Evolutionary conservation across 2,329 filamentous ascomycete species (phyloP), one percentile per base, ranked within the genome.

Genomic region (Fusarium veterinarium): DNA sequence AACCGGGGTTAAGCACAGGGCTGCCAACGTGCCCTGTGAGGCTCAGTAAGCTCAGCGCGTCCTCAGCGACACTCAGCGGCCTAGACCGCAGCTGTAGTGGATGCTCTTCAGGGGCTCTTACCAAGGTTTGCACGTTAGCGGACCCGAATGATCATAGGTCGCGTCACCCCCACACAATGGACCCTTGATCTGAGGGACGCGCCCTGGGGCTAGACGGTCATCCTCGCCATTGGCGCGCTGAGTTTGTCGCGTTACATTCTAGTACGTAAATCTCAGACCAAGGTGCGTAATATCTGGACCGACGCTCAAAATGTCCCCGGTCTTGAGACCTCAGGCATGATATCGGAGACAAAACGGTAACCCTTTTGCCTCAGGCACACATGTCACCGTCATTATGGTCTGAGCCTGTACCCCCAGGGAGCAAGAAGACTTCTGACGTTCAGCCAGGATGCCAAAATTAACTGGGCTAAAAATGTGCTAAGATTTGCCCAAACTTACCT

Each of bases 331-430:
- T 76, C 70, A 76, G 74, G 75, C 72, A 76, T 28, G 51, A 71
- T 48, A 23, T 49, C 23, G 33, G 44, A 31, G 56, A 35, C 46
- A 69, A 65, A 72, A 70, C 23, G 33, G 38, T 44, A 61, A 60
- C 41, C 37, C 28, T 7, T 37, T 44, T 77, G 80, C 80, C 80
- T 81, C 58, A 81, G 80, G 80, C 80, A 78, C 5, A 31, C 33
- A 28, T 52, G 10, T 44, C n/a, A 30, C 67, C 55, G 45, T 72
- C 73, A 72, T 70, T 63, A 51, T 75, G 70, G 70, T 37, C 63
- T 65, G 60, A 76, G 70, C 60, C 68, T 64, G 66, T 74, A 59
- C 64, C 60, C 69, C 42, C 58, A 53, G 28, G 28, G 28, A 31
- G 10, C 11, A 49, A 48, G 28, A 48, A 49, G 31, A 49, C 45